phyloP scores from a whole-genome alignment of 257 asterid species.

The Haberlea rhodopensis region DNA sequence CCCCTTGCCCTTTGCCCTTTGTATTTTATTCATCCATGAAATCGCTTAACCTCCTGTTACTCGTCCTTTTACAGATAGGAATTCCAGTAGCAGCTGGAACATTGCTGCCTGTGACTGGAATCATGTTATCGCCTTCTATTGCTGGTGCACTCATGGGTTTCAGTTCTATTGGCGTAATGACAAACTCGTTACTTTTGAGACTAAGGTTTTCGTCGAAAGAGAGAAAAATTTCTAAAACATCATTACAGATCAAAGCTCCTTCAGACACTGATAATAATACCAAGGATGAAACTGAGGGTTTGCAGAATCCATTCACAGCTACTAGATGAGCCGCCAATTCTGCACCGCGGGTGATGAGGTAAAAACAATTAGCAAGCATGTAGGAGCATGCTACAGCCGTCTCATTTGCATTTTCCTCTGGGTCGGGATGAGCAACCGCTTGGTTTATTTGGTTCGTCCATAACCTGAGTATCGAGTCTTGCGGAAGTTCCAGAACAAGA shows the following conservation, averaged over 20 bases:
- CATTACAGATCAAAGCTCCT: constrained; percentile 42
- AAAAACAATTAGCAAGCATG: background rate
- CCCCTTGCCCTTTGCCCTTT: background rate
- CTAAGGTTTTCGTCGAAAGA: constrained; percentile 50
- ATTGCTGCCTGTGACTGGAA: constrained; percentile 81
- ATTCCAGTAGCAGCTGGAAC: constrained; percentile 95
- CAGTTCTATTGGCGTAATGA: constrained; percentile 93
- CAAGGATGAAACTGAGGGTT: constrained; percentile 32
- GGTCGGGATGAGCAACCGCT: constrained; percentile 6
- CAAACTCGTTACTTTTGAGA: constrained; percentile 79
- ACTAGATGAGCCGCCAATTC: constrained; percentile 42
- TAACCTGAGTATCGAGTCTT: background rate
- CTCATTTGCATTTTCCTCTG: background rate
- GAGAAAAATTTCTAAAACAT: constrained; percentile 35
- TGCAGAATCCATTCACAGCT: constrained; percentile 43
- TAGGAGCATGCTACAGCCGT: background rate
- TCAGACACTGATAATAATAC: constrained; percentile 30
- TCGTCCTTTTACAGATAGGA: constrained; percentile 55
- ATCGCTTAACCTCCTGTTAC: background rate
- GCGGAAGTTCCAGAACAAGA: background rate
- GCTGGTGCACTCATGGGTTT: constrained; percentile 99
- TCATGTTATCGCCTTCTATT: constrained; percentile 92
- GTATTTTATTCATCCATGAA: background rate
- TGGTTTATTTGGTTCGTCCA: constrained; percentile 3
- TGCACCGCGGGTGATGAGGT: constrained; percentile 9